phyloP scores from a whole-genome alignment of 495 filamentous ascomycete genomes.

The Tuber microsphaerosporum region DNA sequence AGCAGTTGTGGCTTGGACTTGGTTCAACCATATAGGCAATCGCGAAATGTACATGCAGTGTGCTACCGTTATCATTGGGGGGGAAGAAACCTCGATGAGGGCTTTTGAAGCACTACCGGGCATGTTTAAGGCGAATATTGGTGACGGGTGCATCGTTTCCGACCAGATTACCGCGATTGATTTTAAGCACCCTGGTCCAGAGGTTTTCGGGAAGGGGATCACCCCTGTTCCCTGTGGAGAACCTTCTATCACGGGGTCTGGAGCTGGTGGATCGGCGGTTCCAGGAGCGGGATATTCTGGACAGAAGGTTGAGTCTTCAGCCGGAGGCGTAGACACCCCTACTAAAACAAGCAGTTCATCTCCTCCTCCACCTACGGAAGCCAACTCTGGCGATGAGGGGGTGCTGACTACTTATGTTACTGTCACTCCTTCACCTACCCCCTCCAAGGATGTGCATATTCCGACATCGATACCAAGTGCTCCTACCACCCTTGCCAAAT shows the following conservation, averaged over 20 bases:
- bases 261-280: neutral
- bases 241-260: neutral
- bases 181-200: conserved; percentile 12
- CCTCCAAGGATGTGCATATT: neutral
- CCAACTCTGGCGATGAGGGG: neutral
- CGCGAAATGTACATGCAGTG: conserved; percentile 95
- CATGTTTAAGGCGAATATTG: conserved; percentile 73
- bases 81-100: conserved; percentile 43
- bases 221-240: neutral
- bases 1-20: conserved; percentile 68
- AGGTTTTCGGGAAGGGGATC: neutral
- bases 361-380: neutral
- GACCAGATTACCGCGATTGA: conserved; percentile 8
- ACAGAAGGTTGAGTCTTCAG: neutral
- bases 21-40: conserved; percentile 84
- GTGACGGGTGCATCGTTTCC: conserved; percentile 22
- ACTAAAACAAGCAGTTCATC: neutral
- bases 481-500: neutral
- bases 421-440: neutral
- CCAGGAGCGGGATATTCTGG: neutral
- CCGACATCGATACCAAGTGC: neutral
- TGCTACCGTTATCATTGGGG: conserved; percentile 53
- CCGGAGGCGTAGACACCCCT: neutral
- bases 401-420: neutral
- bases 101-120: conserved; percentile 52